Evolutionary conservation across 108 stramenopile species (phyloP).

Genomic region (Cyclotella cryptica): DNA sequence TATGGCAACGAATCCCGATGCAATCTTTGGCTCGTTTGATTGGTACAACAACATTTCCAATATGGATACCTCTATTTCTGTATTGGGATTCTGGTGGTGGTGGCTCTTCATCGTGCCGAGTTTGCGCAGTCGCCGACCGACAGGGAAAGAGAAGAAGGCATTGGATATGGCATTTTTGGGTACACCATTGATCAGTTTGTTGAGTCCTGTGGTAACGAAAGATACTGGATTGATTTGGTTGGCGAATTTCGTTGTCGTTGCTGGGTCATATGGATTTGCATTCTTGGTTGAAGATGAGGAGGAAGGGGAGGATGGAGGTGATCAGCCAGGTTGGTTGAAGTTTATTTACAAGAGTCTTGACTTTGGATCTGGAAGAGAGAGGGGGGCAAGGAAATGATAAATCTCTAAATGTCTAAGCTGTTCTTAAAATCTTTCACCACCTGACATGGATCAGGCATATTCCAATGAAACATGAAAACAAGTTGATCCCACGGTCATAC

Average conservation of each 20-base stretch:
- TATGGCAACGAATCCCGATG: constrained; percentile 85
- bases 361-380: constrained; percentile 88
- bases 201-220: constrained; percentile 92
- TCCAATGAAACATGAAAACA: too few species aligned
- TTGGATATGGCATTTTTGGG: constrained; percentile 95
- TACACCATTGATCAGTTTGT: constrained; percentile 85
- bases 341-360: constrained; percentile 89
- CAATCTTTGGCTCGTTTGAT: constrained; percentile 73
- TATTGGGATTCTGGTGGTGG: constrained; percentile 98
- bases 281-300: constrained; percentile 56
- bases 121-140: constrained; percentile 87
- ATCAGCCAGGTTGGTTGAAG: constrained; percentile 82
- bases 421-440: too few species aligned
- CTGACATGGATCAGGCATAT: too few species aligned
- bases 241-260: constrained; percentile 81
- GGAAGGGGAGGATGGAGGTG: constrained; percentile 41
- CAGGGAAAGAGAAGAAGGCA: constrained; percentile 91
- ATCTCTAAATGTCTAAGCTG: too few species aligned
- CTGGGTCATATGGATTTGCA: constrained; percentile 76
- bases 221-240: constrained; percentile 90
- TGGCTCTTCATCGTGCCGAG: constrained; percentile 98
- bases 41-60: constrained; percentile 73
- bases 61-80: constrained; percentile 88
- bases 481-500: too few species aligned
- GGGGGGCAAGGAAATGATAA: constrained; percentile 68